phyloP scores from a whole-genome alignment of 345 rosid species.

The Salix koriyanagi region DNA sequence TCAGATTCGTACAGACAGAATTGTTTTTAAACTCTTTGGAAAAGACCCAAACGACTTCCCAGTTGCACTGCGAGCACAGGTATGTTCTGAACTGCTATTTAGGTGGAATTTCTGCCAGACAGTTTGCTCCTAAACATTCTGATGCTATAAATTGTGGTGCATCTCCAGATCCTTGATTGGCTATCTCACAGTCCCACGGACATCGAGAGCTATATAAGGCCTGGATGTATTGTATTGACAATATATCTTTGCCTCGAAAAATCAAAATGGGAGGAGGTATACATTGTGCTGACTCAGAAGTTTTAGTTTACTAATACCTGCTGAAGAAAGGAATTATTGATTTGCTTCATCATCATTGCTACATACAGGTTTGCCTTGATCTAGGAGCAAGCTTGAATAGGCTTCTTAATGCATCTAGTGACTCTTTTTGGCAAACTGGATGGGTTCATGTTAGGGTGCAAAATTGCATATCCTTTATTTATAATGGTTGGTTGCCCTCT shows the following conservation, averaged over 20 bases:
- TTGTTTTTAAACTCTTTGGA: conserved; percentile 89
- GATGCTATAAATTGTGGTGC: conserved; percentile 5
- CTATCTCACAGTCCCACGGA: conserved; percentile 90
- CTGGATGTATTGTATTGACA: conserved; percentile 87
- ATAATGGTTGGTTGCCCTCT: conserved; percentile 49
- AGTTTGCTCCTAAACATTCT: conserved; percentile 3
- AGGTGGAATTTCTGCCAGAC: conserved; percentile 1
- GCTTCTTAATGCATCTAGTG: conserved; percentile 62
- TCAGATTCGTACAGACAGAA: conserved; percentile 88
- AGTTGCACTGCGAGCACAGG: conserved; percentile 75
- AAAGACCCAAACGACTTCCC: conserved; percentile 93
- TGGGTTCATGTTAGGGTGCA: conserved; percentile 75
- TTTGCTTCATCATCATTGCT: conserved; percentile 2
- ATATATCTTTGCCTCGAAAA: conserved; percentile 75
- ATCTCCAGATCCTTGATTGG: conserved; percentile 85
- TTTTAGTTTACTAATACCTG: background rate
- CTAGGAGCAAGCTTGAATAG: conserved; percentile 66
- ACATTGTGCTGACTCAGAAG: conserved; percentile 20
- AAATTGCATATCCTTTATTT: conserved; percentile 70
- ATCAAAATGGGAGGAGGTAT: conserved; percentile 89
- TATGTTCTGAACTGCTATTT: conserved; percentile 21
- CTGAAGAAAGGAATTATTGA: conserved; percentile 1
- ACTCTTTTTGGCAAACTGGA: conserved; percentile 78
- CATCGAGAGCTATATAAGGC: conserved; percentile 98
- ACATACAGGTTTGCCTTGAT: conserved; percentile 58